Conservation (phyloP, 352 stramenopile genomes). For the Peronospora farinosa region DNA sequence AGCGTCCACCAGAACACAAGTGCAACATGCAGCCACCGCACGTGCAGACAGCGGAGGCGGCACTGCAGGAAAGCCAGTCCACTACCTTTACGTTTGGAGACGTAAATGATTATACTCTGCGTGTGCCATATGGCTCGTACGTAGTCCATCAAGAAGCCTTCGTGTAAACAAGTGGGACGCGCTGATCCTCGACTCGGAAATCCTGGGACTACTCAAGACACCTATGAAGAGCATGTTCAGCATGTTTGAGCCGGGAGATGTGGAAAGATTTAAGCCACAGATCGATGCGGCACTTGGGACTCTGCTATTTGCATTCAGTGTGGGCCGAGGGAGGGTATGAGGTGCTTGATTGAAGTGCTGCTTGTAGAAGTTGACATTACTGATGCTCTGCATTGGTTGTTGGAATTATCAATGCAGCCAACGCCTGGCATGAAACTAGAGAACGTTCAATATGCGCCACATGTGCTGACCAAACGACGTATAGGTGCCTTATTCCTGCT, state of each 20-base stretch:
- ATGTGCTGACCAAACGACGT: constrained; percentile 42
- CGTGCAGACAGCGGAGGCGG: constrained; percentile 28
- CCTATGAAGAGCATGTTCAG: constrained; percentile 76
- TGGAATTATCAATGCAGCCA: constrained; percentile 31
- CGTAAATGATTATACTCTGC: neutral
- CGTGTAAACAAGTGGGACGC: constrained; percentile 84
- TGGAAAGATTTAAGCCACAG: constrained; percentile 65
- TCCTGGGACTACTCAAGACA: constrained; percentile 64
- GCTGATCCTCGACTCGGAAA: constrained; percentile 73
- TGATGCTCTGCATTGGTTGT: constrained; percentile 2
- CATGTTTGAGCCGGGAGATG: constrained; percentile 60
- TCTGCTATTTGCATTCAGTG: constrained; percentile 62
- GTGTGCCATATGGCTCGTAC: constrained; percentile 43
- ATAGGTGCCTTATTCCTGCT: constrained; percentile 59
- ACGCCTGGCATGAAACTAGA: constrained; percentile 83
- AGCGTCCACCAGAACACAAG: constrained; percentile 23
- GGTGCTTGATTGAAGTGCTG: neutral
- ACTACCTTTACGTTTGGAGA: neutral
- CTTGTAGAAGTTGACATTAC: neutral
- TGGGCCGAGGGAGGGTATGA: constrained; percentile 51
- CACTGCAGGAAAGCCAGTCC: constrained; percentile 30
- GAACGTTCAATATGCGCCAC: constrained; percentile 56
- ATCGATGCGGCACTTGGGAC: constrained; percentile 53
- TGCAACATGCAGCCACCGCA: constrained; percentile 33
- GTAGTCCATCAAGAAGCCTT: constrained; percentile 37